Evolutionary conservation across 306 rosid genomes (phyloP).

Genomic region (Casuarina cunninghamiana): DNA sequence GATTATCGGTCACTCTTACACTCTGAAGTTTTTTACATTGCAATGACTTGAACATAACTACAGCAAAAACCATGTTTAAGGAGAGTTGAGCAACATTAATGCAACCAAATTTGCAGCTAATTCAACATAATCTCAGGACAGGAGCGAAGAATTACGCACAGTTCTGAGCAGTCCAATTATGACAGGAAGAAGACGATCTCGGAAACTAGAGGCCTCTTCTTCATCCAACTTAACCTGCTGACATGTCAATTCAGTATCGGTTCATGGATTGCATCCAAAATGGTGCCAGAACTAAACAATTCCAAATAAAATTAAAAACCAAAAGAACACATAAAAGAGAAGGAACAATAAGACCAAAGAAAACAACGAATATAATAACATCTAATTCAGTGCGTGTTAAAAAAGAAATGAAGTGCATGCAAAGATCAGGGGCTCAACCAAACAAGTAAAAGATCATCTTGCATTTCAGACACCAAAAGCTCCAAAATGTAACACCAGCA

Average conservation of each 20-base stretch:
- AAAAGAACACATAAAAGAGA: not conserved
- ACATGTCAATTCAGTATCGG: slow-evolving; percentile 36
- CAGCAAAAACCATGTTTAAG: not conserved
- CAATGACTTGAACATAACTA: not conserved
- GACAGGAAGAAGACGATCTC: slow-evolving; percentile 85
- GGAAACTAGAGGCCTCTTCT: slow-evolving; percentile 72
- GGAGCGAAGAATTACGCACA: slow-evolving; percentile 51
- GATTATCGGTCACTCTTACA: not conserved
- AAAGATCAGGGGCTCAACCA: not conserved
- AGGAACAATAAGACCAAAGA: not conserved
- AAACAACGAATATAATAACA: not conserved
- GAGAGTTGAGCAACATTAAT: not conserved
- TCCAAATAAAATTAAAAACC: slow-evolving; percentile 10
- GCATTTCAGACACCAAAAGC: not conserved
- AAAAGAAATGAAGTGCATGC: not conserved
- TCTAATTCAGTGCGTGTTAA: not conserved
- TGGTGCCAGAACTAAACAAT: slow-evolving; percentile 14
- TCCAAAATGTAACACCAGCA: not conserved
- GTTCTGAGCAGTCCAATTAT: slow-evolving; percentile 98
- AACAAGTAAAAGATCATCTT: not conserved
- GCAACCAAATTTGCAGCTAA: not conserved
- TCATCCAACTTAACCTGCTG: slow-evolving; percentile 76
- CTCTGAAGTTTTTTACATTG: not conserved
- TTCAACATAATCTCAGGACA: not conserved
- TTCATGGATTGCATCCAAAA: slow-evolving; percentile 28